Base-by-base conservation (phyloP, 129 eudicot species). In the Logfia minima region DNA sequence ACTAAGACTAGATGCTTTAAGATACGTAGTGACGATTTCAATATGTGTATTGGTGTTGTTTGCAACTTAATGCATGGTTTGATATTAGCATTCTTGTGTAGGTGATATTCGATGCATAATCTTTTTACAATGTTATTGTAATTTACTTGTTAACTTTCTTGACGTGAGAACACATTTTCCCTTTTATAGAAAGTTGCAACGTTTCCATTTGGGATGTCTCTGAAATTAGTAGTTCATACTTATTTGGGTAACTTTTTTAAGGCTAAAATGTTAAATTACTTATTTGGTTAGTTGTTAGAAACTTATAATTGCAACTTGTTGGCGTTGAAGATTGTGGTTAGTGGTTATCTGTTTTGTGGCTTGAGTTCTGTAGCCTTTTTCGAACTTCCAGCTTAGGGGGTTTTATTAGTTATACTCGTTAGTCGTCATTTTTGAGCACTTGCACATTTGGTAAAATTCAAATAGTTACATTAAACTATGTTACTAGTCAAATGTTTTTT, bases 141-240 rank as follows among this genome's bases (percentile, higher is more conserved):
- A 31, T 32, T 13, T 17, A 31, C 29, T 32, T 37, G 19, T 32
- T 13, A 17, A 31, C 29, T 32, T 37, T 34, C 18, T 19, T 23
- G 68, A 74, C 21, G 4, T 32, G 53, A 22, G 66, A 16, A 21
- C n/a, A 48, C 28, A 51, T 17, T 48, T 52, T 0, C 16, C 24
- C 6, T 26, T 22, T 19, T 9, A 8, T 58, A 22, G 26, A 52
- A 71, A 16, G 8, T 29, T 71, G 43, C 14, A 4, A 17, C 37
- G n/a, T 2, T 71, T 52, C 9, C 28, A 71, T 71, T 71, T 52
- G 65, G 63, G 63, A 71, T 29, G 64, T 52, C 28, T 16, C 4
- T 16, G 63, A 48, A 71, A 28, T 17, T 71, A 6, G 16, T 28
- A 17, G 9, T 24, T 53, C 7, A 14, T 41, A 18, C 43, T 26